These are phyloP conservation scores for Tieghemostelium lacteum DNA, from an alignment of 78 protist genomes.

Conservation along the genomic window DNA sequence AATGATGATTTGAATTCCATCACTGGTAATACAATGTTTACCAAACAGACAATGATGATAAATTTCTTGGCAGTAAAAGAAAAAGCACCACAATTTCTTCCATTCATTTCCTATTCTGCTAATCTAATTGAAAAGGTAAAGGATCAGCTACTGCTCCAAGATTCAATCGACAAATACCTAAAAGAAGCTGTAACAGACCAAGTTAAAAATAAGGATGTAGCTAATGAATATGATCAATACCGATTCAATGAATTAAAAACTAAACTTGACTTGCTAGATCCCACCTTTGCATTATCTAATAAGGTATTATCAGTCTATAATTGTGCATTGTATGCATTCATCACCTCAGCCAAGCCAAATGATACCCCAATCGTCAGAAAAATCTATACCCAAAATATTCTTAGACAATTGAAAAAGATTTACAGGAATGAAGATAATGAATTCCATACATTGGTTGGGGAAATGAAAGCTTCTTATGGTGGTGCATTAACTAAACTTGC, in stretches of 20 bases:
- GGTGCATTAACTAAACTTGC: not conserved
- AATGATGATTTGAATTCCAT: not conserved
- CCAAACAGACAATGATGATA: not conserved
- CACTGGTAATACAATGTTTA: not conserved
- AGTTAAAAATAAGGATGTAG: not conserved
- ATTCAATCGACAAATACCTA: not conserved
- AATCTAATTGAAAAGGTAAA: not conserved
- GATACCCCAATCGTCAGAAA: not conserved
- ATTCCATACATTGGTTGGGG: not conserved
- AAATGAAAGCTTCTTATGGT: not conserved
- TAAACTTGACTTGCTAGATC: conserved; percentile 10
- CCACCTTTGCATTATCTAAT: not conserved
- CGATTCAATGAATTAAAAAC: not conserved
- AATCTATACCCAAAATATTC: too few species aligned
- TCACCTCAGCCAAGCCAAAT: not conserved
- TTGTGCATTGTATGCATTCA: not conserved
- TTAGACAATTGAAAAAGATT: too few species aligned
- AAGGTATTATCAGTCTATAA: too few species aligned
- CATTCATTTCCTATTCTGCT: not conserved
- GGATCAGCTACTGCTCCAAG: not conserved
- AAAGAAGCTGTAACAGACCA: not conserved
- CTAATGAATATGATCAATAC: not conserved
- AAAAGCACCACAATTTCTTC: not conserved
- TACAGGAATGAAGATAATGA: not conserved
- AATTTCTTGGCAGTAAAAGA: not conserved